Base-by-base conservation (phyloP, 2,329 filamentous ascomycete genomes). In the Colletotrichum sublineola region DNA sequence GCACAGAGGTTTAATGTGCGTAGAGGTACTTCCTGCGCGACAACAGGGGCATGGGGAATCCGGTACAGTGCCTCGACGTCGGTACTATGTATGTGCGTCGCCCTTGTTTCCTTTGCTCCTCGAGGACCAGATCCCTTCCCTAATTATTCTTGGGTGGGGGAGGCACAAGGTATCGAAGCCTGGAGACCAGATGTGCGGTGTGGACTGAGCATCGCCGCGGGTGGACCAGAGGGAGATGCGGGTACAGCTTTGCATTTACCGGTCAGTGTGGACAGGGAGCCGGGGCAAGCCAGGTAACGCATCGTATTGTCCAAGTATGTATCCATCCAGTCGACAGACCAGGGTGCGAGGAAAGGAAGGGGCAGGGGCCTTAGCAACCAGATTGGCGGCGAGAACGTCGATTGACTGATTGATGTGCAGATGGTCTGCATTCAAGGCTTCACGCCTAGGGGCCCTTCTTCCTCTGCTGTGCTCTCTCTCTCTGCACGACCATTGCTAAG, bases 171-270 rank as follows among this genome's bases (percentile, higher is more conserved):
- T 38, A 36, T 38, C 56, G 29, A 38, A 63, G 68, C 60, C 63
- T 31, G 65, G 68, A 64, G 69, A 52, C 67, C 60, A 74, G 73
- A 74, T 67, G 71, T 74, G 67, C 73, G 73, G 73, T 74, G 73
- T 67, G 71, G 63, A 70, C 58, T 69, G 58, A 60, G 50, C 61
- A 71, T 67, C 71, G 71, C 60, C 36, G 50, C 38, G 57, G 63
- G 50, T 44, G 61, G 63, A 50, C 53, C 67, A 65, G 60, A 65
- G 62, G 57, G n/a, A 63, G 56, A 65, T 64, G 64, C 69, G 60
- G 57, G 62, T 65, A 44, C 63, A 61, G 53, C 56, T 63, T 42
- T 72, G 69, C 69, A 69, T 71, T 56, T 73, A 67, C 67, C 67
- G 62, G 71, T 73, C 67, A 70, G 67, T 65, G 61, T 55, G 46